A percentile compares a stretch with the other conserved stretches of the same genome.
phyloP scores from a whole-genome alignment of 345 rosid species.

The Brassica cretica region DNA sequence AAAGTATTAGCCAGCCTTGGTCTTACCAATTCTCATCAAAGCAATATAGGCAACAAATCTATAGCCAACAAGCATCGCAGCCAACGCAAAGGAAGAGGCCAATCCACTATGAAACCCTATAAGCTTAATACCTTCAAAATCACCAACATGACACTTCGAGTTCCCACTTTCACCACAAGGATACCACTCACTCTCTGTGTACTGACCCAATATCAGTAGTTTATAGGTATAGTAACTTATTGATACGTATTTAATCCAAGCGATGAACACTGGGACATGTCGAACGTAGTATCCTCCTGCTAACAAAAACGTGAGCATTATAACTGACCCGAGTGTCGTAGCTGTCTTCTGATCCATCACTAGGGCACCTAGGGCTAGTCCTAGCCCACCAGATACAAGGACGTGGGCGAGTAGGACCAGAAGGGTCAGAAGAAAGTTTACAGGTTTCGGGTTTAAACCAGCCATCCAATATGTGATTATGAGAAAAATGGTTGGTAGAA shows the following conservation, averaged over 20 bases:
- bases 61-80: constrained; percentile 75
- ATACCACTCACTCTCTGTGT: constrained; percentile 58
- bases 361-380: constrained; percentile 83
- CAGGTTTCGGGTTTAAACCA: constrained; percentile 49
- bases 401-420: constrained; percentile 59
- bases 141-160: constrained; percentile 57
- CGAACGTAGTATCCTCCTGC: constrained; percentile 90
- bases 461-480: constrained; percentile 71
- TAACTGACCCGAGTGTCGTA: constrained; percentile 82
- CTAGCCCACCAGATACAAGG: constrained; percentile 87
- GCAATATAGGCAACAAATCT: constrained; percentile 83
- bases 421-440: constrained; percentile 51
- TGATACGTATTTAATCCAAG: constrained; percentile 87
- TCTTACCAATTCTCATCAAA: constrained; percentile 48
- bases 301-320: constrained; percentile 80
- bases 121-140: constrained; percentile 61
- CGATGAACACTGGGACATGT: constrained; percentile 69
- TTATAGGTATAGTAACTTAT: constrained; percentile 84
- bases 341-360: constrained; percentile 88
- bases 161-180: constrained; percentile 51
- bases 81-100: constrained; percentile 60
- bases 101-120: constrained; percentile 51
- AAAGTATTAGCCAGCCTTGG: constrained; percentile 28
- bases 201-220: constrained; percentile 77
- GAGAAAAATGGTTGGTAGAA: constrained; percentile 59